Evolutionary conservation across 306 rosid genomes (phyloP).

Genomic region (Dryas drummondii): DNA sequence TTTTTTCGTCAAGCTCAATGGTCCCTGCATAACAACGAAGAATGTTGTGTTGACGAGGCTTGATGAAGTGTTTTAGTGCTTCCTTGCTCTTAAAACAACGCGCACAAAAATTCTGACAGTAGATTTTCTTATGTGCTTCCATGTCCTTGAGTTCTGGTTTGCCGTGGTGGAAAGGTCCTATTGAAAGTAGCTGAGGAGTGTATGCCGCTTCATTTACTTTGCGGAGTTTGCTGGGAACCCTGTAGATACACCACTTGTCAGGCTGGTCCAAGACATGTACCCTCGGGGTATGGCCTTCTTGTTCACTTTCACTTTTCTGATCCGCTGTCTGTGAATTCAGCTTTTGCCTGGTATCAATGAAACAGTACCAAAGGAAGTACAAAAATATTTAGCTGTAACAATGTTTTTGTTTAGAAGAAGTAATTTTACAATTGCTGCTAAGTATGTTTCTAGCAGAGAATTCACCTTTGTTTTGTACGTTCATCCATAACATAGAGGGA

Average conservation of each 20-base stretch:
- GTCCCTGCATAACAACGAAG: conserved; percentile 4
- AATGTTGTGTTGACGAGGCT: background rate
- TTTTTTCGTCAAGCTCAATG: background rate
- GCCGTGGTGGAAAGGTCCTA: conserved; percentile 42
- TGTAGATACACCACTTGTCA: conserved; percentile 36
- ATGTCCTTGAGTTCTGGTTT: conserved; percentile 19
- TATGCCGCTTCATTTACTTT: conserved; percentile 34
- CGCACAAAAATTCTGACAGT: conserved; percentile 21
- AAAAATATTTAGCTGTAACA: too few species aligned
- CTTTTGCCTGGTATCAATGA: too few species aligned
- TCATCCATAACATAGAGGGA: too few species aligned
- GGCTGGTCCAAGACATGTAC: background rate
- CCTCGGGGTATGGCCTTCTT: too few species aligned
- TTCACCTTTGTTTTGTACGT: too few species aligned
- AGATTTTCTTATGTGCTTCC: conserved; percentile 31
- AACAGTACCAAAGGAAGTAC: too few species aligned
- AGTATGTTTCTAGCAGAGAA: too few species aligned
- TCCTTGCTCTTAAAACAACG: conserved; percentile 10
- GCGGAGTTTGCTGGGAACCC: conserved; percentile 42
- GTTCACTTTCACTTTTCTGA: too few species aligned
- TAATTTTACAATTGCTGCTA: too few species aligned
- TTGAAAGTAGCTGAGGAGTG: conserved; percentile 52
- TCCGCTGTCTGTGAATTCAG: too few species aligned
- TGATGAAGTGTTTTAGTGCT: background rate
- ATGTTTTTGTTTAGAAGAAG: too few species aligned